Evolutionary conservation across 768 basidiomycete genomes (phyloP).

Genomic region (Mycena epipterygia): DNA sequence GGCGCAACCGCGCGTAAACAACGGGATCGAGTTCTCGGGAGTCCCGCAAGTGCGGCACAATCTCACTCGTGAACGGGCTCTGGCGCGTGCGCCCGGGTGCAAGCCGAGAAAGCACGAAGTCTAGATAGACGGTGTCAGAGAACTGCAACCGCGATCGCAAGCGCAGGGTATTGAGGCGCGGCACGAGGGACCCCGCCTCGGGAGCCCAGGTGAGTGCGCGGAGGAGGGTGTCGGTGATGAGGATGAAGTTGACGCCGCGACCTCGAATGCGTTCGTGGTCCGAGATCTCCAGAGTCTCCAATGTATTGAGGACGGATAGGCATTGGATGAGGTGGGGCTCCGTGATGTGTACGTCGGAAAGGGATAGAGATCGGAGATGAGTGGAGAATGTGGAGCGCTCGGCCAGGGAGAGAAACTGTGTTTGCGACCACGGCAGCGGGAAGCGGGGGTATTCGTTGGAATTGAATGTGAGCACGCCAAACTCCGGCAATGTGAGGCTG

Average conservation of each 20-base stretch:
- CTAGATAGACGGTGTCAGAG: not conserved
- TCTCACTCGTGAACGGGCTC: too few species aligned
- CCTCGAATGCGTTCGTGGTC: not conserved
- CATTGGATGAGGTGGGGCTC: not conserved
- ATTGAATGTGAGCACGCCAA: not conserved
- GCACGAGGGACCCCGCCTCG: not conserved
- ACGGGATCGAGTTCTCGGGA: too few species aligned
- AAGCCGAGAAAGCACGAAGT: not conserved
- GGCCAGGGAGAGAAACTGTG: not conserved
- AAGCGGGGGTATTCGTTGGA: not conserved
- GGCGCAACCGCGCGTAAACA: too few species aligned
- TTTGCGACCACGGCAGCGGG: not conserved
- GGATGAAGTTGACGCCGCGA: not conserved
- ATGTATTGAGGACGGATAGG: not conserved
- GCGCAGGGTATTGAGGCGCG: not conserved
- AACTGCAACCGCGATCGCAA: not conserved
- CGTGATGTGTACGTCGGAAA: not conserved
- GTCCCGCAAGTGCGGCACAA: too few species aligned
- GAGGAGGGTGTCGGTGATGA: not conserved
- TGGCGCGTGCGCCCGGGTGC: too few species aligned
- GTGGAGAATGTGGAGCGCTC: constrained; percentile 1
- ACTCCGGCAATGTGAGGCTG: not conserved
- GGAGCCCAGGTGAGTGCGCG: not conserved
- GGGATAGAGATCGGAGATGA: not conserved
- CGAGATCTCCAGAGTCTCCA: not conserved